Evolutionary conservation across 805 yeast species (phyloP).

Genomic region (Yarrowia sp.): DNA sequence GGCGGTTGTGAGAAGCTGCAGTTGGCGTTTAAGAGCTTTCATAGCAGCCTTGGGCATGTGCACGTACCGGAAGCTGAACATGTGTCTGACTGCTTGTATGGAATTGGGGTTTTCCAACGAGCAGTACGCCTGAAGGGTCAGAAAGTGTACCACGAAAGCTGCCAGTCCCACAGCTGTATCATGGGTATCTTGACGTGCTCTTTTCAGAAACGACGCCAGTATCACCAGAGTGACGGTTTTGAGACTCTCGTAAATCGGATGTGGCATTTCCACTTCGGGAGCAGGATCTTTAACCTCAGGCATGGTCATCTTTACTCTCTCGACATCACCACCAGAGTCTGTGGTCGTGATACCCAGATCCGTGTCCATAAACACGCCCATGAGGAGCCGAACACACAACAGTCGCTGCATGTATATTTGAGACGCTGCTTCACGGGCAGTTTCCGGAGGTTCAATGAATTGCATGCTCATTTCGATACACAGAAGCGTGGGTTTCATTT

Average conservation of each 20-base stretch:
- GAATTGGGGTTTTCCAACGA: neutral
- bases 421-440: neutral
- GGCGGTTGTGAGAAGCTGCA: neutral
- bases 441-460: neutral
- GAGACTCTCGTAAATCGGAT: conserved; percentile 11
- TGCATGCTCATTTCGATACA: conserved; percentile 6
- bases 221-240: neutral
- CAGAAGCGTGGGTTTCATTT: neutral
- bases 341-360: conserved; percentile 7
- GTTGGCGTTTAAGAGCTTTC: neutral
- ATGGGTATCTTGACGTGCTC: neutral
- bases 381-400: neutral
- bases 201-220: neutral
- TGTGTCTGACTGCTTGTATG: neutral
- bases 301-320: conserved; percentile 9
- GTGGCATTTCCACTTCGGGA: neutral
- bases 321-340: neutral
- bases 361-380: neutral
- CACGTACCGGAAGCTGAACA: conserved; percentile 1
- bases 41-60: neutral
- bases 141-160: neutral
- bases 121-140: neutral
- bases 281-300: neutral
- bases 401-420: conserved; percentile 3
- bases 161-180: neutral